Evolutionary conservation across 2,329 filamentous ascomycete genomes (phyloP).

Genomic region (Rhexocercosporidium sp.): DNA sequence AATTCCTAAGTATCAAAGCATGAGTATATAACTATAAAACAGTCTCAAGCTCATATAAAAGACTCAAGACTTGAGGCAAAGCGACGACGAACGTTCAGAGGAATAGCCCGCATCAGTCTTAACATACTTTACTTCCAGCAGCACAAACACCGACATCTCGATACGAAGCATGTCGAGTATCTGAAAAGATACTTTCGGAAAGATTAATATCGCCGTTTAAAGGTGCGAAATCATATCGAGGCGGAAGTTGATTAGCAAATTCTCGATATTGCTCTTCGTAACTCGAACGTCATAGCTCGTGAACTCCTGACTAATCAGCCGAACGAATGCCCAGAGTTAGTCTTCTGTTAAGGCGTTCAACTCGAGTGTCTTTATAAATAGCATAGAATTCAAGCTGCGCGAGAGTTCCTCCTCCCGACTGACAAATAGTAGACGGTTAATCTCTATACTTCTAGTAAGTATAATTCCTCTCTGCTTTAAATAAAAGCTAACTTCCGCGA

Average conservation of each 20-base stretch:
- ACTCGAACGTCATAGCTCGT: slow-evolving; percentile 1
- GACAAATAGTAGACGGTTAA: background rate
- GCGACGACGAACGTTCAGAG: slow-evolving; percentile 13
- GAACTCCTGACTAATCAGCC: slow-evolving; percentile 19
- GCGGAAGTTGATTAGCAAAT: slow-evolving; percentile 33
- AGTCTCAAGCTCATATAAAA: background rate
- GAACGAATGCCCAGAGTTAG: slow-evolving; percentile 12
- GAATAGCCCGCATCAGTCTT: slow-evolving; percentile 15
- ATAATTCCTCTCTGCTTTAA: background rate
- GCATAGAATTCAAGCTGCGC: background rate
- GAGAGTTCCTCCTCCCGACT: background rate
- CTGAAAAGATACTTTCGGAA: slow-evolving; percentile 23
- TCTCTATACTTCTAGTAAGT: background rate
- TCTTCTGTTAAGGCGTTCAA: background rate
- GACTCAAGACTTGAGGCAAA: slow-evolving; percentile 14
- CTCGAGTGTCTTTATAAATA: background rate
- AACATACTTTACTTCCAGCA: slow-evolving; percentile 19
- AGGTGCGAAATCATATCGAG: slow-evolving; percentile 34
- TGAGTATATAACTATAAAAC: background rate
- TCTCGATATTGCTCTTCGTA: slow-evolving; percentile 32
- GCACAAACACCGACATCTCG: slow-evolving; percentile 17
- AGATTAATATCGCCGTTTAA: slow-evolving; percentile 18
- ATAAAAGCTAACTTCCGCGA: background rate
- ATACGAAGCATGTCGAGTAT: slow-evolving; percentile 22
- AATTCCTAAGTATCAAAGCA: background rate